Evolutionary conservation across 768 basidiomycete species (phyloP).

Genomic region (Nidula microcarpa): DNA sequence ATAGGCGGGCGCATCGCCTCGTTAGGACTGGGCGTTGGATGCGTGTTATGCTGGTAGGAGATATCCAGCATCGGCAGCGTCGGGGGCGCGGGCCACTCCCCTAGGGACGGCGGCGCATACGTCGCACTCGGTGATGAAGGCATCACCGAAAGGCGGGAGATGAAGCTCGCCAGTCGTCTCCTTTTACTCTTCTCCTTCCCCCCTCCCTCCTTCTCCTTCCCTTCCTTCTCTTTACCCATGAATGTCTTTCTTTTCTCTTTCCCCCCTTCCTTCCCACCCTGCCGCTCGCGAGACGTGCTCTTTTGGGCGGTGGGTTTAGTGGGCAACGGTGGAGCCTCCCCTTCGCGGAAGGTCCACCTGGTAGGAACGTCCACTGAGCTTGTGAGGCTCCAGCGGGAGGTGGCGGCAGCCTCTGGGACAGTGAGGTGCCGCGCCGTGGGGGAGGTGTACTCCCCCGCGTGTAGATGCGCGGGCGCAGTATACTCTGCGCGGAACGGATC

Average conservation of each 20-base stretch:
- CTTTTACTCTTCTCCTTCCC: background rate
- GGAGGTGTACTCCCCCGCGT: background rate
- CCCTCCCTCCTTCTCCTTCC: constrained; percentile 8
- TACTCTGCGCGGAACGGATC: no score
- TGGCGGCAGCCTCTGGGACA: background rate
- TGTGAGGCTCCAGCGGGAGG: constrained; percentile 14
- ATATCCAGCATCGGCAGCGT: background rate
- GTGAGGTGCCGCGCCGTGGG: background rate
- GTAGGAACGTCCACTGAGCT: constrained; percentile 2
- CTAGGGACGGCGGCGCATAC: no score
- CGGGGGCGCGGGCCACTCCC: no score
- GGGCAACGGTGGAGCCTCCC: background rate
- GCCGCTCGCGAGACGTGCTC: background rate
- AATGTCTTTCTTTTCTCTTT: background rate
- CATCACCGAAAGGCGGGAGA: constrained; percentile 7
- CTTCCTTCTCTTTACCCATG: background rate
- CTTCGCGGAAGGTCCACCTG: background rate
- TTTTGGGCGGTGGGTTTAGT: no score
- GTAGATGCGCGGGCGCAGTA: no score
- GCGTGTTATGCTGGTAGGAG: background rate
- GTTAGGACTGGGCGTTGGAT: background rate
- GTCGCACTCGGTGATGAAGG: no score
- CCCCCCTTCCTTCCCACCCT: background rate
- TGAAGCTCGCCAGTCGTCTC: constrained; percentile 13
- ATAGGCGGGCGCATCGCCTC: background rate